These are phyloP conservation scores for Calonectria honghensis DNA, from an alignment of 2,329 filamentous ascomycete genomes.

Conservation along the genomic window DNA sequence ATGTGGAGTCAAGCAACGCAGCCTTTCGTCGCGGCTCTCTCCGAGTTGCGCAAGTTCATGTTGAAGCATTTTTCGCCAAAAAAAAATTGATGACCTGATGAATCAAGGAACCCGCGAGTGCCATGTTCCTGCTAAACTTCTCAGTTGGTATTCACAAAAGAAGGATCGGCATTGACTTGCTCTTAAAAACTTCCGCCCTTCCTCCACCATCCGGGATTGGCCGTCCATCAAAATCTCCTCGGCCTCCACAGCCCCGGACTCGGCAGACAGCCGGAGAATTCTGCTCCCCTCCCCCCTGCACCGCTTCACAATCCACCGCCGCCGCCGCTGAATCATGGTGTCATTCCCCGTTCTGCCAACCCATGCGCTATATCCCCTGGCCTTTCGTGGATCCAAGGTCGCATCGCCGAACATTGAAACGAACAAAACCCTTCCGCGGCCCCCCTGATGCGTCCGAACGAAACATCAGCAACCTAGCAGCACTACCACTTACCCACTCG, in stretches of 20 bases:
- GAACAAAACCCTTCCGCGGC: not conserved
- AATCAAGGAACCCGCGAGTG: not conserved
- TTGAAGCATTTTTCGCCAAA: not conserved
- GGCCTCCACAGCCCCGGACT: not conserved
- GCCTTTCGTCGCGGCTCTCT: not conserved
- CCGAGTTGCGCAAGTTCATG: not conserved
- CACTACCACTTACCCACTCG: not conserved
- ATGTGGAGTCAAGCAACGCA: not conserved
- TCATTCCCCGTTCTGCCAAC: not conserved
- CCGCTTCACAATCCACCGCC: not conserved
- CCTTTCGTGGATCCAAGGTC: slow-evolving; percentile 11
- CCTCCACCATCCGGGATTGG: not conserved
- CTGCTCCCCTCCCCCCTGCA: not conserved
- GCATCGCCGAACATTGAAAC: slow-evolving; percentile 36
- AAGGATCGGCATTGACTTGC: not conserved
- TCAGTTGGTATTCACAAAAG: not conserved
- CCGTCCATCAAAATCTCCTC: slow-evolving; percentile 20
- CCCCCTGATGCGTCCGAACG: not conserved
- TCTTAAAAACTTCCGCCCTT: not conserved
- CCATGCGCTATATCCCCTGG: slow-evolving; percentile 2
- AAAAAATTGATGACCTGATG: not conserved
- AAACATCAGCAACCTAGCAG: not conserved
- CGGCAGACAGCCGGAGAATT: slow-evolving; percentile 17
- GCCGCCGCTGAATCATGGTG: slow-evolving; percentile 9
- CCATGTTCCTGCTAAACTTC: not conserved